Evolutionary conservation across 2,329 filamentous ascomycete genomes (phyloP).

Genomic region (Cladosporium sp.): DNA sequence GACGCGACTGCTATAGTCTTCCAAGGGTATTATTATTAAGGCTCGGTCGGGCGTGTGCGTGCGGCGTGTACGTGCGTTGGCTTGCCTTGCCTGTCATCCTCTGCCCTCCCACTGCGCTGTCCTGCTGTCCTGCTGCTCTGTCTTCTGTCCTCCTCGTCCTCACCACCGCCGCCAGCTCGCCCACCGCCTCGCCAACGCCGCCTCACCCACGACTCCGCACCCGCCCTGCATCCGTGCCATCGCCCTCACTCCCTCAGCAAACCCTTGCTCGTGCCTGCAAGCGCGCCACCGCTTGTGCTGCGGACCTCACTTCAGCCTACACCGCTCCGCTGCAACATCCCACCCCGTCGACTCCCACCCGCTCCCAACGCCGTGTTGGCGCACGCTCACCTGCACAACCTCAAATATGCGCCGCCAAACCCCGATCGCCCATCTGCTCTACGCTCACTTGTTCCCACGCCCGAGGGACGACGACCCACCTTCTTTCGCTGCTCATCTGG

Average conservation of each 20-base stretch:
- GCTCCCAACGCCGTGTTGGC: neutral
- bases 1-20: no score
- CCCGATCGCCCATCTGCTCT: constrained; percentile 67
- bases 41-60: no score
- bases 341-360: neutral
- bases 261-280: constrained; percentile 4
- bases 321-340: neutral
- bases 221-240: neutral
- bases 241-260: neutral
- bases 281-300: neutral
- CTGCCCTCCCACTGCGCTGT: no score
- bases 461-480: constrained; percentile 64
- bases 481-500: constrained; percentile 66
- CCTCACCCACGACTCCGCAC: neutral
- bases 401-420: constrained; percentile 64
- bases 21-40: no score
- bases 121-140: neutral
- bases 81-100: no score
- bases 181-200: neutral
- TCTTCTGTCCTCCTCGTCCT: neutral
- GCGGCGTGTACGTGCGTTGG: no score
- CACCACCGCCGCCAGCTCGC: neutral
- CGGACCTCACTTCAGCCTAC: neutral
- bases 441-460: constrained; percentile 68
- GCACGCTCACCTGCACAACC: neutral